These are phyloP conservation scores for Claviceps citrina DNA, from an alignment of 2,329 filamentous ascomycete genomes.

Conservation along the genomic window DNA sequence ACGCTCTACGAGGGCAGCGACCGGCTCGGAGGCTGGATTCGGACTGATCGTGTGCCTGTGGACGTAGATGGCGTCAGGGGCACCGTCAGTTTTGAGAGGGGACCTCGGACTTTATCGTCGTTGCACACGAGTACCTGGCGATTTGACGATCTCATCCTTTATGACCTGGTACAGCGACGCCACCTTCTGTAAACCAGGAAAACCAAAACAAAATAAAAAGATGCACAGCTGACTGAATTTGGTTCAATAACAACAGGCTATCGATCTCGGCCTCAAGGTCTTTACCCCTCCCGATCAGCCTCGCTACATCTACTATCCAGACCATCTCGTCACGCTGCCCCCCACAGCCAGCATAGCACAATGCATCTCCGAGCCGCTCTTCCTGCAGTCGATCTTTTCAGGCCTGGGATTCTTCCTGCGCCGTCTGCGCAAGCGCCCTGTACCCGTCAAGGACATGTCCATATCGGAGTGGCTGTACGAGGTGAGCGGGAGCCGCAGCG, in stretches of 20 bases:
- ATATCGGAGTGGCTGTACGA: slow-evolving; percentile 22
- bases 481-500: slow-evolving; percentile 15
- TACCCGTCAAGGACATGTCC: slow-evolving; percentile 18
- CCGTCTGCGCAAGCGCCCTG: slow-evolving; percentile 8
- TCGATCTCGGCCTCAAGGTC: slow-evolving; percentile 27
- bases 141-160: slow-evolving; percentile 50
- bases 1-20: slow-evolving; percentile 64
- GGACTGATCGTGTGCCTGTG: slow-evolving; percentile 47
- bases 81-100: slow-evolving; percentile 62
- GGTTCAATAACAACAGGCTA: slow-evolving; percentile 10
- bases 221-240: slow-evolving; percentile 3
- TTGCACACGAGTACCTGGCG: slow-evolving; percentile 22
- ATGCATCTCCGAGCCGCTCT: slow-evolving; percentile 18
- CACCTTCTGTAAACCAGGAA: too few species aligned
- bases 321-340: slow-evolving; percentile 38
- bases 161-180: slow-evolving; percentile 59
- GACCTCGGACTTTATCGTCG: slow-evolving; percentile 61
- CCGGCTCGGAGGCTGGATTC: slow-evolving; percentile 70
- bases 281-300: slow-evolving; percentile 29
- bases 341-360: slow-evolving; percentile 14
- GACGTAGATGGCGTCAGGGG: slow-evolving; percentile 37
- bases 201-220: neutral
- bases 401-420: slow-evolving; percentile 14
- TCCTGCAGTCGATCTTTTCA: slow-evolving; percentile 16
- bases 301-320: slow-evolving; percentile 78